Conservation (phyloP, 2,329 filamentous ascomycete species). For the Curvularia spicifera region DNA sequence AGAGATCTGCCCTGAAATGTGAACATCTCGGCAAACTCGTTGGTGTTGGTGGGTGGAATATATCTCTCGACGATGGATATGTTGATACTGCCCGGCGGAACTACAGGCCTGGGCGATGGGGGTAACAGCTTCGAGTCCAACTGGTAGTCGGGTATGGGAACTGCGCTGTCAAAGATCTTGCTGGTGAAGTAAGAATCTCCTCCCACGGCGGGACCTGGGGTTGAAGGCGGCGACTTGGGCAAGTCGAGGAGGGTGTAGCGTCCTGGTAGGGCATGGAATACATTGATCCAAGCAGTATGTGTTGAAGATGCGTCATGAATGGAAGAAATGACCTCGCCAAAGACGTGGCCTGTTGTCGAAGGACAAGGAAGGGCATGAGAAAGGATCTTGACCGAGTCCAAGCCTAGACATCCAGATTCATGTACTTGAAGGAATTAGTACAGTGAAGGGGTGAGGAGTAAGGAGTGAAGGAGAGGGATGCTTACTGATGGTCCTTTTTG, state of each 20-base stretch:
- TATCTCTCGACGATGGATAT: conserved; percentile 69
- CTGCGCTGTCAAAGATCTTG: conserved; percentile 67
- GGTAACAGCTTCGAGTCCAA: conserved; percentile 59
- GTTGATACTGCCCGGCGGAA: conserved; percentile 65
- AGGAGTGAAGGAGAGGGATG: not conserved
- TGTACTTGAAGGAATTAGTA: conserved; percentile 35
- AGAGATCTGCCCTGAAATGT: conserved; percentile 59
- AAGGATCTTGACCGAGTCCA: conserved; percentile 60
- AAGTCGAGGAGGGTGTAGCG: conserved; percentile 67
- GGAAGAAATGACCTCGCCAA: conserved; percentile 61
- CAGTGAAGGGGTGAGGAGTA: not conserved
- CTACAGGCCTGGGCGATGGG: conserved; percentile 62
- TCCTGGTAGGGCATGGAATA: conserved; percentile 68
- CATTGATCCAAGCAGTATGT: conserved; percentile 66
- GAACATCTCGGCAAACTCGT: conserved; percentile 67
- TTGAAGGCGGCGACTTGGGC: conserved; percentile 67
- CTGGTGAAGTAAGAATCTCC: conserved; percentile 67
- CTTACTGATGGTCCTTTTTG: conserved; percentile 46
- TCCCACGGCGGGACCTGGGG: conserved; percentile 59
- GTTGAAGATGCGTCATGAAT: conserved; percentile 61
- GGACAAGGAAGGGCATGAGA: conserved; percentile 67
- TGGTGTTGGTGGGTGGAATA: conserved; percentile 65
- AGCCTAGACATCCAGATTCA: conserved; percentile 41
- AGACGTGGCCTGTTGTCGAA: conserved; percentile 58
- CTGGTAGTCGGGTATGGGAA: conserved; percentile 65